Percentiles rank a stretch among this genome's conserved stretches.
Conservation (phyloP, 371 early-diverging fungal species). For the Lichtheimia ornata region DNA sequence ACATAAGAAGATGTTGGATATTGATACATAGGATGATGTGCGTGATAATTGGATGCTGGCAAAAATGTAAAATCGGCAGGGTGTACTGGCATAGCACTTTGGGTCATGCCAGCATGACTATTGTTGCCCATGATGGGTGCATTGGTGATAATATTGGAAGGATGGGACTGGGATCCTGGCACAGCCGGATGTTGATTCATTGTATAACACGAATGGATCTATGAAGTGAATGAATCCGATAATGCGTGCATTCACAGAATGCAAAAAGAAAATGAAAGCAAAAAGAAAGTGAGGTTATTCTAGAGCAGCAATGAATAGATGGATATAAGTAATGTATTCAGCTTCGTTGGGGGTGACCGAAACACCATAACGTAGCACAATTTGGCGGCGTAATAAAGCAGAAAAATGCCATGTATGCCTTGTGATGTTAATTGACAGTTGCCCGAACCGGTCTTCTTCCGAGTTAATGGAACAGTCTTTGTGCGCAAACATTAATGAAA, state of each 20-base stretch:
- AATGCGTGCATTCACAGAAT: constrained; percentile 17
- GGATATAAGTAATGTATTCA: too few relatives aligned
- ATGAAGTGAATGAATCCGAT: constrained; percentile 4
- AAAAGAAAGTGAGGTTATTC: constrained; percentile 1
- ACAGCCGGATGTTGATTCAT: constrained; percentile 10
- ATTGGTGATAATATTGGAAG: constrained; percentile 7
- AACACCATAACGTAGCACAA: constrained; percentile 14
- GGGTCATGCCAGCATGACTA: constrained; percentile 13
- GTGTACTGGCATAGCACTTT: not conserved
- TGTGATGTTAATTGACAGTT: constrained; percentile 18
- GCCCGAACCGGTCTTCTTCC: constrained; percentile 15
- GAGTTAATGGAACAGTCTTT: constrained; percentile 5
- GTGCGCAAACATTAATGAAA: constrained; percentile 8
- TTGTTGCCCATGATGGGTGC: constrained; percentile 1
- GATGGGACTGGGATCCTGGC: constrained; percentile 13
- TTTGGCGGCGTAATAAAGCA: constrained; percentile 22
- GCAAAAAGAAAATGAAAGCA: constrained; percentile 12
- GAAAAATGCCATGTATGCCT: constrained; percentile 7
- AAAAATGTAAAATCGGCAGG: constrained; percentile 8
- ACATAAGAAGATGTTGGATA: constrained; percentile 5
- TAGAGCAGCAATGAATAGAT: too few relatives aligned
- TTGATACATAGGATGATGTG: constrained; percentile 15
- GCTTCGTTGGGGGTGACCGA: too few relatives aligned
- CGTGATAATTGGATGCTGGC: constrained; percentile 6
- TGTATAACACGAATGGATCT: not conserved